Evolutionary conservation across 1,284 basidiomycete genomes (phyloP), one percentile per base, ranked within the genome.

Genomic region (Ustilago trichophora): DNA sequence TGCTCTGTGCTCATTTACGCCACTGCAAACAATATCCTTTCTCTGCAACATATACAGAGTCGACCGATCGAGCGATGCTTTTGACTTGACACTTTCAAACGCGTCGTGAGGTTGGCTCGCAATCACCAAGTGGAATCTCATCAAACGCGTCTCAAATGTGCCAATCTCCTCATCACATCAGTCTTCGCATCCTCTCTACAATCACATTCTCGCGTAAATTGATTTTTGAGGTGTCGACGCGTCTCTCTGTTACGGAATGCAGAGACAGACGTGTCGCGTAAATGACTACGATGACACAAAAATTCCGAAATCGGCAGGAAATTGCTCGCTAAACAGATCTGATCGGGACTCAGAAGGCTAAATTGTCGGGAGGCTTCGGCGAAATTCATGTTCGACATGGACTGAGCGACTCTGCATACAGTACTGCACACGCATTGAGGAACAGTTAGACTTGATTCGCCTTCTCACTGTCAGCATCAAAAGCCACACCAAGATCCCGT

Each of bases 41-140:
- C 27, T 29, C 27, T 13, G 7, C 13, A 13, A 8, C 27, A 13
- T 7, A 13, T 29, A 29, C 8, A 29, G 27, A 29, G 27, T 7
- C 27, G 27, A 8, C 7, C 8, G 27, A 29, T 29, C 27, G 27
- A 29, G 27, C 27, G 27, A 29, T 29, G 27, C 27, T 29, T 29
- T n/a, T n/a, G n/a, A n/a, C 27, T 29, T 29, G 27, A 29, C 27
- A 29, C 27, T 29, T 29, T 7, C 27, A 29, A 29, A 29, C 27
- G 27, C 27, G 27, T 8, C 27, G 27, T 29, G 27, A n/a, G n/a
- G n/a, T n/a, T n/a, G n/a, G n/a, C n/a, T n/a, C n/a, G n/a, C n/a
- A n/a, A n/a, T n/a, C n/a, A n/a, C n/a, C n/a, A n/a, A n/a, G 45
- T 56, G 56, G 56, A 59, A 38, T 42, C 41, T 59, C 36, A 51